Percentiles rank a stretch among this genome's conserved stretches.
Conservation (phyloP, 2,329 filamentous ascomycete species). For the Karstenula rhodostoma region DNA sequence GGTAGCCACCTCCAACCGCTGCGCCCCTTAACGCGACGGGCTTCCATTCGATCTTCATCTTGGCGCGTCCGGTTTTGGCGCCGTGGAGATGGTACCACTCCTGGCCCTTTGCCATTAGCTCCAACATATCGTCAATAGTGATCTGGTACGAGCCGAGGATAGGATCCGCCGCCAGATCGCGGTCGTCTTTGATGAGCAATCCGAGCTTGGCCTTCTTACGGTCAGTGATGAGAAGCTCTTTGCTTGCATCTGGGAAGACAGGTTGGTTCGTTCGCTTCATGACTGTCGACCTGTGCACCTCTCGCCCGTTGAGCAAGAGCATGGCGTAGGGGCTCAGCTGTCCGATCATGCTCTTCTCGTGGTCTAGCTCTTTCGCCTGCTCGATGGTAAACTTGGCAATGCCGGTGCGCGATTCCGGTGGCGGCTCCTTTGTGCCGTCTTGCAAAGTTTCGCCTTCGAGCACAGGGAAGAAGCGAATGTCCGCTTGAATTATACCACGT, state of each 20-base stretch:
- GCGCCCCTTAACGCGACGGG: conserved; percentile 87
- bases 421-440: conserved; percentile 80
- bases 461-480: conserved; percentile 95
- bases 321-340: conserved; percentile 89
- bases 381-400: conserved; percentile 93
- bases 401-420: conserved; percentile 90
- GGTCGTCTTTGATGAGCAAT: conserved; percentile 93
- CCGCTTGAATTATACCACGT: conserved; percentile 79
- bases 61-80: conserved; percentile 82
- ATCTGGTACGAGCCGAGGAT: conserved; percentile 93
- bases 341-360: conserved; percentile 89
- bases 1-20: conserved; percentile 81
- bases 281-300: conserved; percentile 87
- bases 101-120: conserved; percentile 88
- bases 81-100: conserved; percentile 94
- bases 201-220: conserved; percentile 89
- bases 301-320: conserved; percentile 89
- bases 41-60: conserved; percentile 94
- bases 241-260: conserved; percentile 91
- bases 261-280: conserved; percentile 97
- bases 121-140: conserved; percentile 91
- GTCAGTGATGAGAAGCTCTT: conserved; percentile 95
- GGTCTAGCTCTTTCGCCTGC: conserved; percentile 95
- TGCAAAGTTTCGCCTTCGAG: conserved; percentile 74
- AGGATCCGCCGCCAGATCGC: conserved; percentile 83